These are phyloP conservation scores for Fusarium keratoplasticum DNA, from an alignment of 2,329 filamentous ascomycete species.

Conservation along the genomic window DNA sequence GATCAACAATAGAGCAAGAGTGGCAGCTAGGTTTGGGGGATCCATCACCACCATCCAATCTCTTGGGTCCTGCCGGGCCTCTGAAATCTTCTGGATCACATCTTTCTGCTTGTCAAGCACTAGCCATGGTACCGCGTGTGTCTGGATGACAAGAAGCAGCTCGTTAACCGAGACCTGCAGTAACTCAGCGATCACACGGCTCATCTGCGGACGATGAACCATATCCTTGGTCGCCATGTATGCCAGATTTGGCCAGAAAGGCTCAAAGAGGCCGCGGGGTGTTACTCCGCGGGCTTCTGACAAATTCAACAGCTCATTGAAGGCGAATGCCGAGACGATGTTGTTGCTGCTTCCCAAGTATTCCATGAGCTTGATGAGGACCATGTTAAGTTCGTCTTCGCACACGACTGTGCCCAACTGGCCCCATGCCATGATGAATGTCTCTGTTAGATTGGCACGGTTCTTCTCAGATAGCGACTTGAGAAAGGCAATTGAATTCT, in stretches of 20 bases:
- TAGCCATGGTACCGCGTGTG: constrained; percentile 86
- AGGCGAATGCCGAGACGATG: constrained; percentile 83
- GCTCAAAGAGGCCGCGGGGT: constrained; percentile 78
- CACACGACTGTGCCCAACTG: constrained; percentile 81
- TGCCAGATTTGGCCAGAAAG: constrained; percentile 90
- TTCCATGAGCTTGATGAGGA: constrained; percentile 84
- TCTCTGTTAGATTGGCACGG: constrained; percentile 78
- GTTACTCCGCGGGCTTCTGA: constrained; percentile 73
- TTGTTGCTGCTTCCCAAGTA: constrained; percentile 87
- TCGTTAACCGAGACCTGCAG: constrained; percentile 80
- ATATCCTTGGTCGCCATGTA: constrained; percentile 87
- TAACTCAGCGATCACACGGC: constrained; percentile 82
- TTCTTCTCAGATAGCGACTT: constrained; percentile 78
- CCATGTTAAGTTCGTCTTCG: constrained; percentile 87
- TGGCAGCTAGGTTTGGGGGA: constrained; percentile 66
- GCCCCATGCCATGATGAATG: constrained; percentile 87
- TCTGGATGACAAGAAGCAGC: constrained; percentile 81
- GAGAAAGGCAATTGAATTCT: constrained; percentile 76
- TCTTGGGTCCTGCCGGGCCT: constrained; percentile 78
- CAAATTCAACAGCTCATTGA: constrained; percentile 82
- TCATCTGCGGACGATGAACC: constrained; percentile 82
- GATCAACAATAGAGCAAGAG: constrained; percentile 68
- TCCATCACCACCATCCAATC: constrained; percentile 67
- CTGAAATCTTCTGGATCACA: constrained; percentile 83
- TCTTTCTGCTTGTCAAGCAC: constrained; percentile 83